phyloP scores from a whole-genome alignment of 192 early-diverging fungal species.

The Thamnidium elegans region DNA sequence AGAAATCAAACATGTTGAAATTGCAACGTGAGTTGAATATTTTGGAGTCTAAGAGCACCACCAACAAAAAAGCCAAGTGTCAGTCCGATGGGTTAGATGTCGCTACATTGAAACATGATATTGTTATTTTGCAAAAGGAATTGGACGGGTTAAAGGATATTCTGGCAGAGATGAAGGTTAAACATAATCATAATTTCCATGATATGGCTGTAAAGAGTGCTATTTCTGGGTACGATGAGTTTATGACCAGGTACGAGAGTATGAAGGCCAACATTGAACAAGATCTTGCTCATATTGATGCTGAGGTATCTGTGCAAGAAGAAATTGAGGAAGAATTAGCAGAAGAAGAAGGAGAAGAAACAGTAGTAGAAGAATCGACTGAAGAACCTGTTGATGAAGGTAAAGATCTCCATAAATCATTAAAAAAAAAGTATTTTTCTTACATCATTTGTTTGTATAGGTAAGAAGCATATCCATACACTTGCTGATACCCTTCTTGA shows the following conservation, averaged over 20 bases:
- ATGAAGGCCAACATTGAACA: slow-evolving; percentile 31
- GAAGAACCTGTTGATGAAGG: not conserved
- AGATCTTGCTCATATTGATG: slow-evolving; percentile 32
- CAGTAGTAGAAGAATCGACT: not conserved
- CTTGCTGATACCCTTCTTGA: slow-evolving; percentile 6
- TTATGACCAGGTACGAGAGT: slow-evolving; percentile 40
- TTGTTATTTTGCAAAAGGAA: slow-evolving; percentile 32
- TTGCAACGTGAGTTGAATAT: slow-evolving; percentile 10
- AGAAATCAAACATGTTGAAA: slow-evolving; percentile 25
- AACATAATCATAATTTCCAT: slow-evolving; percentile 73
- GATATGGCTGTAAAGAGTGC: slow-evolving; percentile 66
- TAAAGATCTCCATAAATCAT: not conserved
- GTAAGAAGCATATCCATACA: slow-evolving; percentile 4
- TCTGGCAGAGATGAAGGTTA: slow-evolving; percentile 50
- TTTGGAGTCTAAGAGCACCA: not conserved
- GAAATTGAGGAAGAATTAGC: not conserved
- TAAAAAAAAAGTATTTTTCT: not conserved
- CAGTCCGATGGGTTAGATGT: slow-evolving; percentile 27
- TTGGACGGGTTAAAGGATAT: slow-evolving; percentile 36
- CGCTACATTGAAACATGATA: slow-evolving; percentile 14
- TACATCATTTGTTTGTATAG: not conserved
- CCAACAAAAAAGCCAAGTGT: slow-evolving; percentile 7
- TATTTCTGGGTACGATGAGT: slow-evolving; percentile 60
- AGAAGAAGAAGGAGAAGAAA: not conserved
- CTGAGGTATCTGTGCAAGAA: slow-evolving; percentile 19